Conservation (phyloP, 345 rosid genomes). For the Moricandia arvensis region DNA sequence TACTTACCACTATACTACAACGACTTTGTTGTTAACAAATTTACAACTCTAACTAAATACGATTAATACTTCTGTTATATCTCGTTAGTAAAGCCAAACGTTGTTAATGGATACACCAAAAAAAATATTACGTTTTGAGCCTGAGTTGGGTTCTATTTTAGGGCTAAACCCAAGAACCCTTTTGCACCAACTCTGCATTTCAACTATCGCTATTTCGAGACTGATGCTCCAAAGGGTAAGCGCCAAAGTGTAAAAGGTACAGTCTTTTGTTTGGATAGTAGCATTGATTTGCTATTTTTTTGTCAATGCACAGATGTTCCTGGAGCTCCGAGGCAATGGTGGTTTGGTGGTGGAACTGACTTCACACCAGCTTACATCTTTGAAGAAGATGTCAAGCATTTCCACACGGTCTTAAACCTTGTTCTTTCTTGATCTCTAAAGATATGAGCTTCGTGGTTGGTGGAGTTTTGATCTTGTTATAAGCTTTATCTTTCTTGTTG, state of each 20-base stretch:
- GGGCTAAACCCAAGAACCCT: not conserved
- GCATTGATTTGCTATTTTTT: not conserved
- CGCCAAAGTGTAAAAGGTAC: not conserved
- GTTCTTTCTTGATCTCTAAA: not conserved
- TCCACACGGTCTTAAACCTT: constrained; percentile 58
- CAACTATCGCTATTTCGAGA: constrained; percentile 38
- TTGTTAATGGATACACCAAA: not conserved
- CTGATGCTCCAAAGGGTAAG: constrained; percentile 71
- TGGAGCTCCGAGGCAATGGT: constrained; percentile 96
- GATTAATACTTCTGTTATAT: too few species aligned
- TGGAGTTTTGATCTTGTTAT: not conserved
- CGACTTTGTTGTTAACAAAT: constrained; percentile 43
- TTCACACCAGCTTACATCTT: constrained; percentile 94
- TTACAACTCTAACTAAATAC: too few species aligned
- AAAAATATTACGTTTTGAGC: not conserved
- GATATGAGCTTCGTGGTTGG: constrained; percentile 3
- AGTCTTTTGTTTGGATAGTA: not conserved
- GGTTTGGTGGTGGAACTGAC: constrained; percentile 99
- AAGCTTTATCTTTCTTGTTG: constrained; percentile 11
- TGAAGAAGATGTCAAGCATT: constrained; percentile 95
- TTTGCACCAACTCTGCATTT: constrained; percentile 56
- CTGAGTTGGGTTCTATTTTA: not conserved
- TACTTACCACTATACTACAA: constrained; percentile 98
- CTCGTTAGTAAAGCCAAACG: not conserved
- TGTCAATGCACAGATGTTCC: constrained; percentile 41